Percentiles rank a stretch among this genome's conserved stretches.
Evolutionary conservation across 257 asterid genomes (phyloP).

Genomic region (Solanum rostratum): DNA sequence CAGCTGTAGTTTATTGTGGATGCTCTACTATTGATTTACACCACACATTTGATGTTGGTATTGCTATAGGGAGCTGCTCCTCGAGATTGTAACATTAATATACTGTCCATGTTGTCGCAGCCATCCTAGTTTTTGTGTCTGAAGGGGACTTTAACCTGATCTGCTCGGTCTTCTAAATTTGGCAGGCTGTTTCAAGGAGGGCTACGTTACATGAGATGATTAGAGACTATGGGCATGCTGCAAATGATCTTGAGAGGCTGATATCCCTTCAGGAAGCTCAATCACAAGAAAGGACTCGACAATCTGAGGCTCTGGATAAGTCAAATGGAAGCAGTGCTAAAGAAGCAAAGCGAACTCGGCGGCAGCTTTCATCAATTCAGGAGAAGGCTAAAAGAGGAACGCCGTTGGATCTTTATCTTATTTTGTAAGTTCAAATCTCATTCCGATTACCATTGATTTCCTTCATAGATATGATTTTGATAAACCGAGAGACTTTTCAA

Average conservation of each 20-base stretch:
- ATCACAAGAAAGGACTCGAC: conserved; percentile 30
- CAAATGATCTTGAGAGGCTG: conserved; percentile 52
- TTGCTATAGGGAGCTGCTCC: not conserved
- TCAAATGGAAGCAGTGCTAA: conserved; percentile 41
- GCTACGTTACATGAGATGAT: conserved; percentile 84
- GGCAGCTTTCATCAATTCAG: conserved; percentile 46
- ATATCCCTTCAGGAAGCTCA: conserved; percentile 55
- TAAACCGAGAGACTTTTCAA: not conserved
- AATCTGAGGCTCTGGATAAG: conserved; percentile 20
- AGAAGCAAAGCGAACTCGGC: conserved; percentile 58
- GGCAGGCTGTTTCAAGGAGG: conserved; percentile 88
- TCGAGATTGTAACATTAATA: not conserved
- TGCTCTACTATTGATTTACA: not conserved
- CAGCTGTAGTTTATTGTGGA: not conserved
- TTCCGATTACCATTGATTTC: not conserved
- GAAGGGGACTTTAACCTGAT: not conserved
- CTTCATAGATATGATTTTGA: not conserved
- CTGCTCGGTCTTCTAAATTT: not conserved
- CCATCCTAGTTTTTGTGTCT: not conserved
- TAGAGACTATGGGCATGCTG: conserved; percentile 80
- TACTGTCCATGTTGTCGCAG: not conserved
- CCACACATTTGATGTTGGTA: not conserved
- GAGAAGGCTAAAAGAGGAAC: conserved; percentile 53
- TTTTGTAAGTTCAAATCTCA: conserved; percentile 49
- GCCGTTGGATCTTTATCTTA: conserved; percentile 67